Base-by-base conservation (phyloP, 148 eudicot genomes). In the Pouteria glomerata region DNA sequence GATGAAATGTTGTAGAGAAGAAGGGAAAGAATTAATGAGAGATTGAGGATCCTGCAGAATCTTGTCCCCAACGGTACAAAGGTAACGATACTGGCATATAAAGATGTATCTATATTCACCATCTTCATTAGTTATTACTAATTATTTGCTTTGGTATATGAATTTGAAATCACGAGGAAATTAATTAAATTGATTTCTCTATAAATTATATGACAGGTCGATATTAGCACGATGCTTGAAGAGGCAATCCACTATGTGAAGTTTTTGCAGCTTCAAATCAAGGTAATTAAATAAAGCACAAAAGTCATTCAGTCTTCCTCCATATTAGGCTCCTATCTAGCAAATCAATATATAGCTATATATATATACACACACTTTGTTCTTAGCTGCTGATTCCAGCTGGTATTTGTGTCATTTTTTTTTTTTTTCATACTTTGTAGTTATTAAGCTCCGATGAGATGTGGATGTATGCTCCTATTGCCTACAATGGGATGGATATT, bases 161-260 rank as follows among this genome's bases (percentile, higher is more conserved):
- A n/a, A n/a, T n/a, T n/a, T n/a, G n/a, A n/a, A n/a, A n/a, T n/a
- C n/a, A n/a, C n/a, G n/a, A n/a, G n/a, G n/a, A n/a, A n/a, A n/a
- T n/a, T 31, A 31, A 26, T 13, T 3, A 57, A n/a, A 72, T 44
- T 24, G 50, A 29, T n/a, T 30, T 51, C 24, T 10, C 52, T 47
- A 48, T 33, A 26, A 30, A 24, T 24, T 6, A 26, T 8, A 3
- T 59, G 50, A 58, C 71, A 86, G 90, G 90, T 86, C 74, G 93
- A 88, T 41, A 86, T 88, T 30, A 88, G 93, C 74, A 88, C 93
- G 74, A 88, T 88, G 93, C 88, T 88, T 45, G 90, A 88, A 79
- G 90, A 88, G 65, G 88, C 90, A 1, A 78, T 82, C 51, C 75
- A 84, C 23, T 88, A 88, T 71, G 93, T 88, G 1, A 88, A 88